Base-by-base conservation (phyloP, 768 basidiomycete species). In the Lepiota brunneoincarnata region DNA sequence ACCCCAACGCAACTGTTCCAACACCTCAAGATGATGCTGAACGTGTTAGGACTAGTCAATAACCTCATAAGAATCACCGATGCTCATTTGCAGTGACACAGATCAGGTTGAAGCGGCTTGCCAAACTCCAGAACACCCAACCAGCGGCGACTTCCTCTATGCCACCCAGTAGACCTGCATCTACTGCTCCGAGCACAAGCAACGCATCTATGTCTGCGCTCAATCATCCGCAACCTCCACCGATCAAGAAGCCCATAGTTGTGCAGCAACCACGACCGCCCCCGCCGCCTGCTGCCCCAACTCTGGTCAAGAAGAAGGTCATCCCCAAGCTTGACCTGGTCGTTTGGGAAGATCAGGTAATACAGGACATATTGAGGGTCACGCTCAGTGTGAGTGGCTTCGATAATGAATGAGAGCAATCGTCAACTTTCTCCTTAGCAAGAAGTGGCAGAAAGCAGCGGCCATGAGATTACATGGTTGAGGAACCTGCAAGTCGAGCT, bases 21-120 rank as follows among this genome's bases (percentile, higher is more conserved):
- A 79, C 74, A 26, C 87, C 87, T 0, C 81, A 84, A 58, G 83
- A 86, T 58, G 91, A 92, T 69, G 93, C 91, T 10, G 92, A 92
- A 63, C 81, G 86, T 49, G 90, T 91, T 77, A 51, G 76, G 67
- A 20, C 48, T 42, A 15, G 31, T 48, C 18, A 23, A 34, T 24
- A 37, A 15, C 37, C 18, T 15, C 20, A 40, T 24, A 21, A 37
- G 45, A 37, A 18, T 35, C 9, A 37, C 10, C 56, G 3, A 53
- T 17, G 39, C 48, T 57, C 40, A 62, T 43, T n/a, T 56, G 23
- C 15, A 46, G 24, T 23, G 56, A 28, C 48, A 12, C 62, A 96
- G 94, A 96, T 97, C 65, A 91, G 93, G 59, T 73, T 92, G 67
- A 96, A 96, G 71, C 84, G 95, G 52, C 78, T 98, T 49, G 93